A percentile compares a stretch with the other conserved stretches of the same genome.
Evolutionary conservation across 2,329 filamentous ascomycete species (phyloP).

Genomic region (Fusarium sp.): DNA sequence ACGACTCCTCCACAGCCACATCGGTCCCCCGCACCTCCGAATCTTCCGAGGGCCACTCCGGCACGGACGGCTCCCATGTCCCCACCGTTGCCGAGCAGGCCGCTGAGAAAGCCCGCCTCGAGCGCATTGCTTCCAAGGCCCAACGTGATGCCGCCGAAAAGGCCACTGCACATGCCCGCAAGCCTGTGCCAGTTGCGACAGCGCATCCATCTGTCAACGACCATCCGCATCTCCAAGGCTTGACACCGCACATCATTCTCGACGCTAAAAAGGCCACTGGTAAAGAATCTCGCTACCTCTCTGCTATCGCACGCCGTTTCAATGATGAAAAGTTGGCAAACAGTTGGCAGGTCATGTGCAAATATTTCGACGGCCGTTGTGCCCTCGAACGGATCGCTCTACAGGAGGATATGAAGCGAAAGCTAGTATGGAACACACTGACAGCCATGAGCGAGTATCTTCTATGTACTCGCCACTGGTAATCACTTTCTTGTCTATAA

Average conservation of each 20-base stretch:
- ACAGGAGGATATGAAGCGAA: slow-evolving; percentile 89
- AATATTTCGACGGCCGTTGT: slow-evolving; percentile 89
- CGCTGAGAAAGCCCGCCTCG: slow-evolving; percentile 73
- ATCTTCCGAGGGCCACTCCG: slow-evolving; percentile 47
- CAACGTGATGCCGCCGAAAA: slow-evolving; percentile 70
- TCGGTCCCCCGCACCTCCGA: slow-evolving; percentile 46
- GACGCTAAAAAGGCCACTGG: slow-evolving; percentile 85
- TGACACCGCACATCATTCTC: slow-evolving; percentile 78
- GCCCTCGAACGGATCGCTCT: slow-evolving; percentile 89
- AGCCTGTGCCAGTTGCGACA: slow-evolving; percentile 64
- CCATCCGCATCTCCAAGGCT: slow-evolving; percentile 69
- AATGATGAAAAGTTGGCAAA: slow-evolving; percentile 71
- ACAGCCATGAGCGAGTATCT: slow-evolving; percentile 78
- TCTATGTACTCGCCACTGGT: slow-evolving; percentile 80
- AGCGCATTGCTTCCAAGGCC: slow-evolving; percentile 70
- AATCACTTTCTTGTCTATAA: slow-evolving; percentile 5
- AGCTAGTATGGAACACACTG: slow-evolving; percentile 80
- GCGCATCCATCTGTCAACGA: slow-evolving; percentile 70
- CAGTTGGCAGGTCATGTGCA: slow-evolving; percentile 81
- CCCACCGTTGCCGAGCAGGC: slow-evolving; percentile 68
- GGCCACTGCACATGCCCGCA: slow-evolving; percentile 69
- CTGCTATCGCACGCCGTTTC: slow-evolving; percentile 71
- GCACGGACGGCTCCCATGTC: slow-evolving; percentile 43
- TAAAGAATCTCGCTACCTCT: slow-evolving; percentile 80
- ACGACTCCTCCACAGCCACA: slow-evolving; percentile 39